A percentile compares a stretch with the other conserved stretches of the same genome.
Evolutionary conservation across 2,329 filamentous ascomycete genomes (phyloP).

Genomic region (Dactylella cylindrospora): DNA sequence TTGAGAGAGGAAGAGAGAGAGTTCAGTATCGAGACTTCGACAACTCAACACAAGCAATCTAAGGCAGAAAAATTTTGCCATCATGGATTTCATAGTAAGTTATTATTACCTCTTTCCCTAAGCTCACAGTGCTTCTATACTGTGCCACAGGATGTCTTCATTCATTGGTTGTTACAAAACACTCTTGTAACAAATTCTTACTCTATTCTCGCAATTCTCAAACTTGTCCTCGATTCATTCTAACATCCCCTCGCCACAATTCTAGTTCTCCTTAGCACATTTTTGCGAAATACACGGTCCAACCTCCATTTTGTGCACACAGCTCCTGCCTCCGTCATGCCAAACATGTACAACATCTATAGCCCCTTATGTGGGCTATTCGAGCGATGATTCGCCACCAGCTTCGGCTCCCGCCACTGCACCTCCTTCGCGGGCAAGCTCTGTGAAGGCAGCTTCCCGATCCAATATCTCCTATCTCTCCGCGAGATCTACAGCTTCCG

Average conservation of each 20-base stretch:
- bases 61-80: slow-evolving; percentile 24
- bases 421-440: slow-evolving; percentile 28
- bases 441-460: slow-evolving; percentile 30
- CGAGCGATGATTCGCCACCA: slow-evolving; percentile 38
- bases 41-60: too few species aligned
- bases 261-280: slow-evolving; percentile 69
- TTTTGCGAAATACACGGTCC: slow-evolving; percentile 71
- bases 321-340: slow-evolving; percentile 65
- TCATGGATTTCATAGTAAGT: slow-evolving; percentile 47
- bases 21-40: background rate
- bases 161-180: background rate
- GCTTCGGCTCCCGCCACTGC: slow-evolving; percentile 31
- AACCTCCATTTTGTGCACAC: slow-evolving; percentile 69
- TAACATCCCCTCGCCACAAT: slow-evolving; percentile 27
- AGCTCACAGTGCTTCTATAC: background rate
- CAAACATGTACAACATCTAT: slow-evolving; percentile 55
- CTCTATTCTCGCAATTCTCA: background rate
- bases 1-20: slow-evolving; percentile 2
- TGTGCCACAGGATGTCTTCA: background rate
- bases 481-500: slow-evolving; percentile 27
- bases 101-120: background rate
- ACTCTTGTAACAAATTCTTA: background rate
- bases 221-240: slow-evolving; percentile 25
- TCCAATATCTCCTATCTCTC: slow-evolving; percentile 42
- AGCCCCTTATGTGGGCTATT: slow-evolving; percentile 34